Evolutionary conservation across 768 basidiomycete genomes (phyloP).

Genomic region (Leccinum ochraceum): DNA sequence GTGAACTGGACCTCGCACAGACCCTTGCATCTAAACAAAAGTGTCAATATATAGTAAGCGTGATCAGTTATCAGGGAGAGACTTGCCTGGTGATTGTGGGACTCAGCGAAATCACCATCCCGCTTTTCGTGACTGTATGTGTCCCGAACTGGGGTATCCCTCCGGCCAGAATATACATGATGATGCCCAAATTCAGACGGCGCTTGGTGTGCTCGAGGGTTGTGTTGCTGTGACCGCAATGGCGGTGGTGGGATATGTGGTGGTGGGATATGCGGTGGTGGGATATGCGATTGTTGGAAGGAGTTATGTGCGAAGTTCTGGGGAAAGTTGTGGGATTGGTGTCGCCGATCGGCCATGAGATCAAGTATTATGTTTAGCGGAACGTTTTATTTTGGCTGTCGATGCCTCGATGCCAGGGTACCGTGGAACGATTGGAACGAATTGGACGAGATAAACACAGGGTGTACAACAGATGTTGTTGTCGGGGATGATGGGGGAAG

Average conservation of each 20-base stretch:
- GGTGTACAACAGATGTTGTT: conserved; percentile 23
- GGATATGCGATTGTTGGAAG: conserved; percentile 42
- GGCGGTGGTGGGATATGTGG: conserved; percentile 24
- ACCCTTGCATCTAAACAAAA: conserved; percentile 43
- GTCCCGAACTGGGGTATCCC: conserved; percentile 23
- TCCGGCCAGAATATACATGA: conserved; percentile 11
- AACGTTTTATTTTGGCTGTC: conserved; percentile 22
- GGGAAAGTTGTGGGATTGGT: conserved; percentile 27
- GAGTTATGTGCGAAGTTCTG: conserved; percentile 46
- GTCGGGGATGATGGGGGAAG: conserved; percentile 36
- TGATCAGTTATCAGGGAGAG: conserved; percentile 3
- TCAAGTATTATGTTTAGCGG: conserved; percentile 27
- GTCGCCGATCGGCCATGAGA: conserved; percentile 63
- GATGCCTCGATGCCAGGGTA: conserved; percentile 26
- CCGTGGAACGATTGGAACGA: conserved; percentile 27
- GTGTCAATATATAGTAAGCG: conserved; percentile 23
- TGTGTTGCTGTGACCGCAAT: conserved; percentile 44
- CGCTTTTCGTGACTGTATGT: conserved; percentile 44
- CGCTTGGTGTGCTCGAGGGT: conserved; percentile 37
- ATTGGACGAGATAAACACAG: conserved; percentile 22
- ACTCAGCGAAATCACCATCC: conserved; percentile 37
- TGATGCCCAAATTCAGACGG: conserved; percentile 49
- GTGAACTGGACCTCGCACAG: conserved; percentile 42
- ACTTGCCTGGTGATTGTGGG: conserved; percentile 51
- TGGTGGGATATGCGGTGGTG: conserved; percentile 38